Percentiles rank a stretch among this genome's conserved stretches.
These are phyloP conservation scores for Ganoderma meredithae DNA, from an alignment of 1,284 basidiomycete species.

Conservation along the genomic window DNA sequence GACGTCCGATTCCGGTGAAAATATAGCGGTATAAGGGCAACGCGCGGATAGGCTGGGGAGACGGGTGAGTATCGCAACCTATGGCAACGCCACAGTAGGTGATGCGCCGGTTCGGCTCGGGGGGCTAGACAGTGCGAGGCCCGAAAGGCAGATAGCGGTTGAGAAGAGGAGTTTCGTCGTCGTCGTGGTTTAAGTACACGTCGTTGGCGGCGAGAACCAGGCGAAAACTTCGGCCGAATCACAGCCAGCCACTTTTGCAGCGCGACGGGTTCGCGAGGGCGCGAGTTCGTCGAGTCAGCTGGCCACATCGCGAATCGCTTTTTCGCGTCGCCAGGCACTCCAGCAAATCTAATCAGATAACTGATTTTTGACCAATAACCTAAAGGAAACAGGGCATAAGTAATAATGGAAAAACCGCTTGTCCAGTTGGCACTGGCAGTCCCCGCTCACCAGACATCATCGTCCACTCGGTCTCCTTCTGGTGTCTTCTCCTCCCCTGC, in stretches of 20 bases:
- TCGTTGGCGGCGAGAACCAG: slow-evolving; percentile 26
- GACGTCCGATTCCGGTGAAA: not conserved
- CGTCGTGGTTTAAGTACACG: not conserved
- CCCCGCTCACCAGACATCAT: not conserved
- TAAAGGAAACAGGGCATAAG: no score
- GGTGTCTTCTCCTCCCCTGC: slow-evolving; percentile 11
- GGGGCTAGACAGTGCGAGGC: not conserved
- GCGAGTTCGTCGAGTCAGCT: slow-evolving; percentile 13
- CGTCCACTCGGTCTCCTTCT: not conserved
- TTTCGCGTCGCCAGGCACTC: not conserved
- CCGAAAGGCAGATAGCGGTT: not conserved
- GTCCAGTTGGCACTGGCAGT: no score
- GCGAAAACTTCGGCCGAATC: slow-evolving; percentile 35
- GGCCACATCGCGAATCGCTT: slow-evolving; percentile 6
- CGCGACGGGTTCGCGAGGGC: not conserved
- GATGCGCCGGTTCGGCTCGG: no score
- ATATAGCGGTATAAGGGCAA: not conserved
- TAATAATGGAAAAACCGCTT: slow-evolving; percentile 1
- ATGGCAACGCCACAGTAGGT: no score
- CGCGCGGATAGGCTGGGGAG: not conserved
- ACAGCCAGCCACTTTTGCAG: slow-evolving; percentile 13
- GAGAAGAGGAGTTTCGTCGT: not conserved
- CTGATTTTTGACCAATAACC: not conserved
- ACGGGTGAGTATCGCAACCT: no score
- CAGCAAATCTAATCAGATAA: slow-evolving; percentile 32